A percentile compares a stretch with the other conserved stretches of the same genome.
Evolutionary conservation across 2,329 filamentous ascomycete genomes (phyloP).

Genomic region (Pseudopyricularia javanii): DNA sequence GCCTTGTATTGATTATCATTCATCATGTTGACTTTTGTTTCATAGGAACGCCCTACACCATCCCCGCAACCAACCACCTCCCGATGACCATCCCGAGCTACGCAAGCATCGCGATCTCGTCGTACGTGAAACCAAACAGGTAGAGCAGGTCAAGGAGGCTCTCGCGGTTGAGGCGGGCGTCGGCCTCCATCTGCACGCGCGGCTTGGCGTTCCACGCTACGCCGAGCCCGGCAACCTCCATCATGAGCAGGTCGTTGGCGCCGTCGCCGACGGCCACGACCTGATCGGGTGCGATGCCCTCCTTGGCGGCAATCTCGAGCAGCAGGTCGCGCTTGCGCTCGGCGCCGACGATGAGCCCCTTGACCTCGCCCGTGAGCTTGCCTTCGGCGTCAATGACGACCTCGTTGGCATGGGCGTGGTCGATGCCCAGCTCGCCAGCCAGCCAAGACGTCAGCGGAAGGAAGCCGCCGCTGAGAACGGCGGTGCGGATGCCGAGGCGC

Average conservation of each 20-base stretch:
- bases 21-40: too few species aligned
- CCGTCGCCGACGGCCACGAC: slow-evolving; percentile 69
- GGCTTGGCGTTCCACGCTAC: slow-evolving; percentile 81
- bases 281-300: slow-evolving; percentile 53
- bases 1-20: too few species aligned
- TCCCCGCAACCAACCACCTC: background rate
- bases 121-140: slow-evolving; percentile 57
- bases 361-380: slow-evolving; percentile 59
- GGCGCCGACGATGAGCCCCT: slow-evolving; percentile 62
- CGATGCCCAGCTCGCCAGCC: slow-evolving; percentile 66
- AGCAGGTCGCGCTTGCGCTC: slow-evolving; percentile 64
- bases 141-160: slow-evolving; percentile 62
- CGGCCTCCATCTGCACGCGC: slow-evolving; percentile 65
- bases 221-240: slow-evolving; percentile 61
- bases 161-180: slow-evolving; percentile 57
- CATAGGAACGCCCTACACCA: too few species aligned
- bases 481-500: slow-evolving; percentile 71
- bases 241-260: slow-evolving; percentile 74
- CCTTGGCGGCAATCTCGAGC: slow-evolving; percentile 55
- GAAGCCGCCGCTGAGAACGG: slow-evolving; percentile 87
- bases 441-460: slow-evolving; percentile 81
- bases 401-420: slow-evolving; percentile 83
- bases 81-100: background rate
- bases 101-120: slow-evolving; percentile 43
- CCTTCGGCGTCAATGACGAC: slow-evolving; percentile 46